Base-by-base conservation (phyloP, 2,329 filamentous ascomycete genomes). In the Colletotrichum lini region DNA sequence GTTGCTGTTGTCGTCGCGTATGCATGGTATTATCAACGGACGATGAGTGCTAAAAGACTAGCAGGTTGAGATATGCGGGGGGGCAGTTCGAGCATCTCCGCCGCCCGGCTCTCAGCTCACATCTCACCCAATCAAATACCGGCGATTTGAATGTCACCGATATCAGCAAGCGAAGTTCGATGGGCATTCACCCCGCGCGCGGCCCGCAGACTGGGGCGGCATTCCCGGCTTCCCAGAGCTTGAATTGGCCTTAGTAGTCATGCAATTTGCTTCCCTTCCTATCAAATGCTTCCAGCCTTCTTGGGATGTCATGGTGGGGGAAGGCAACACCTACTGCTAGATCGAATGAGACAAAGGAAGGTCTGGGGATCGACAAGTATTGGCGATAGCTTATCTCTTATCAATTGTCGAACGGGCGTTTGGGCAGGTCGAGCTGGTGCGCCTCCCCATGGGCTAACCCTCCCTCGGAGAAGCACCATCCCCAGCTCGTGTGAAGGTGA, bases 401-500 rank as follows among this genome's bases (percentile, higher is more conserved):
- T 70, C 67, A 50, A 56, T 35, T 7, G 26, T 16, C 16, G n/a
- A 54, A 42, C 50, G 16, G 40, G 58, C 35, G 64, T 42, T 38
- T 50, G 54, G 54, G 42, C 50, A 50, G 47, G 45, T 52, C 45
- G 52, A n/a, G 49, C 26, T 56, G 30, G 38, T 61, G 47, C 53
- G 63, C 52, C 50, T 57, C 38, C 12, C 40, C 30, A 26, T 21
- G n/a, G 53, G 45, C 18, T 21, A n/a, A 40, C 16, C 44, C 38
- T 38, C 44, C 72, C 72, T 73, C 72, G 72, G 72, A 73, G 72
- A 73, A 72, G 70, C 72, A 63, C 26, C 70, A 67, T 70, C 49
- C 62, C 23, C 23, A 45, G 65, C 56, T 62, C 44, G 68, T 50
- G 49, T 62, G 65, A 59, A 59, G 42, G 65, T 72, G 69, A 64